Conservation (phyloP, 805 yeast species). For the Yarrowia sp. region DNA sequence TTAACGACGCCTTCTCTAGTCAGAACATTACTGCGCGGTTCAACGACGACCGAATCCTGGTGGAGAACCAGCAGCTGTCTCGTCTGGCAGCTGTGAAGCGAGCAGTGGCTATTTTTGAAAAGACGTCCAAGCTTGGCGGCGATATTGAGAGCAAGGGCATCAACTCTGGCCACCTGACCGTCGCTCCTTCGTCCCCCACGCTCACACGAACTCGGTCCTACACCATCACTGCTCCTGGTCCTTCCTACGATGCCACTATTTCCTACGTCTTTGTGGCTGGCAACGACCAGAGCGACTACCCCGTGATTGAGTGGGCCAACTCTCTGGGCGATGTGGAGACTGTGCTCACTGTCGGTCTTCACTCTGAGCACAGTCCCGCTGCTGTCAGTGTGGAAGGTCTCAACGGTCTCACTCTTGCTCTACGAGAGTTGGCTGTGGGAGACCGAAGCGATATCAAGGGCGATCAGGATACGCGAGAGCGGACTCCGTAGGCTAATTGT, state of each 20-base stretch:
- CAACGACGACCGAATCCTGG: slow-evolving; percentile 48
- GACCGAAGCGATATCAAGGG: slow-evolving; percentile 29
- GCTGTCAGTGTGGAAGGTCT: slow-evolving; percentile 35
- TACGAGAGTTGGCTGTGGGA: slow-evolving; percentile 28
- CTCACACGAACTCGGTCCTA: slow-evolving; percentile 22
- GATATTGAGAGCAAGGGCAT: slow-evolving; percentile 20
- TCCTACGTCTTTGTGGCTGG: slow-evolving; percentile 35
- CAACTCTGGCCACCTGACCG: slow-evolving; percentile 10
- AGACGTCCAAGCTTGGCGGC: slow-evolving; percentile 26
- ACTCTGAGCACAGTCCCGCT: slow-evolving; percentile 29
- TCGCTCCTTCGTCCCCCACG: slow-evolving; percentile 22
- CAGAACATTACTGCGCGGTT: slow-evolving; percentile 78
- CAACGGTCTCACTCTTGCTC: slow-evolving; percentile 34
- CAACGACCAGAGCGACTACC: slow-evolving; percentile 34
- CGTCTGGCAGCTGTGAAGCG: slow-evolving; percentile 34
- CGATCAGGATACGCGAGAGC: slow-evolving; percentile 10
- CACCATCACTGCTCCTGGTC: slow-evolving; percentile 30
- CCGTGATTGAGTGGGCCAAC: slow-evolving; percentile 38
- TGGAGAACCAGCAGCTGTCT: slow-evolving; percentile 37
- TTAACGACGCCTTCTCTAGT: slow-evolving; percentile 73
- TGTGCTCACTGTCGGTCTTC: slow-evolving; percentile 35
- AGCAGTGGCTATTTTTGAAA: slow-evolving; percentile 29
- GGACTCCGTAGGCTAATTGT: slow-evolving; percentile 4
- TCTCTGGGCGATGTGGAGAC: slow-evolving; percentile 32
- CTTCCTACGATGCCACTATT: slow-evolving; percentile 35